Evolutionary conservation across 1,139 yeast genomes (phyloP), one percentile per base, ranked within the genome.

Genomic region (Yamadazyma songkhlaensis): DNA sequence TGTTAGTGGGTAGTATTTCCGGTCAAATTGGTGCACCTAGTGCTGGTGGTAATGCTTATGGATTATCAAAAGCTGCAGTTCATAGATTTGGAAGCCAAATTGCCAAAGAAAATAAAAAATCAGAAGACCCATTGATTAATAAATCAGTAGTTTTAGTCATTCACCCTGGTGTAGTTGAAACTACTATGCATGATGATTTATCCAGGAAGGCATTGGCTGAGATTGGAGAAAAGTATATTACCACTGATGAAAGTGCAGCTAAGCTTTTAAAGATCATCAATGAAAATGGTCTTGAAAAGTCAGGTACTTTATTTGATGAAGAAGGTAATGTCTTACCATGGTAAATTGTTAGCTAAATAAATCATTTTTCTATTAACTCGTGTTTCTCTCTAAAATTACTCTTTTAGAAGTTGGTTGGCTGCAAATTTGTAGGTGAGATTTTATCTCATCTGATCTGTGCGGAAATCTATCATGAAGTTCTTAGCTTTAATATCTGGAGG

Each of bases 401-500:
- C n/a, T n/a, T n/a, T n/a, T n/a, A 25, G 11, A 25, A 25, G 6
- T 25, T n/a, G 3, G 4, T n/a, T 11, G 13, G 13, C 13, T 13
- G 28, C 28, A 25, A 25, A 11, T 25, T 10, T 4, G 20, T 17
- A 6, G 20, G 4, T 17, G 20, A 17, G 20, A 17, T 17, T 17
- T 17, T 17, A 6, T 24, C n/a, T n/a, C 26, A 17, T 17, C 20
- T 17, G 6, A 17, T 17, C 20, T 17, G 20, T 17, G 20, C 20
- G 10, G 21, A 25, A 25, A 13, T 8, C 23, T 4, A 9, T 17
- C 3, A 92, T 92, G 98, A 89, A 88, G 60, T 87, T 89, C 53
- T 85, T 88, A 28, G 98, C 96, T 0, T 69, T 92, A 30, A 81
- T 92, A 1, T 87, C 96, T 0, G 98, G 98, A 3, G 98, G 98